phyloP scores from a whole-genome alignment of 2,329 filamentous ascomycete species.

The Fusarium buxicola region DNA sequence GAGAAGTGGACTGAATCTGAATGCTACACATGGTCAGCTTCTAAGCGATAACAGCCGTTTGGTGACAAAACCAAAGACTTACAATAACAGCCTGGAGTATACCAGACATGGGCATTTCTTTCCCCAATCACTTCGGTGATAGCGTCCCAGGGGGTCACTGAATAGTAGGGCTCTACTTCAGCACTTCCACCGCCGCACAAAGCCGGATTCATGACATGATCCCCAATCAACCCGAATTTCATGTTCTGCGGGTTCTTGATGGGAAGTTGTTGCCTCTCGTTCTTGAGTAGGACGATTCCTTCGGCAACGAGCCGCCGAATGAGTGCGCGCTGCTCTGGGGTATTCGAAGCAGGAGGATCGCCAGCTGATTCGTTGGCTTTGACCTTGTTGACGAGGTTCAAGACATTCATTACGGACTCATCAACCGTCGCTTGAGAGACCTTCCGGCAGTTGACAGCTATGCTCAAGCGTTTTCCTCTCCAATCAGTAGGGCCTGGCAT shows the following conservation, averaged over 20 bases:
- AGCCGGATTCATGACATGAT: conserved; percentile 54
- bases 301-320: conserved; percentile 30
- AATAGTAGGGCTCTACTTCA: conserved; percentile 50
- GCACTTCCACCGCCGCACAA: conserved; percentile 52
- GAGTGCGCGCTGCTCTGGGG: conserved; percentile 21
- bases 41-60: rapidly evolving
- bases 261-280: conserved; percentile 1
- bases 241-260: conserved; percentile 40
- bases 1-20: conserved; percentile 32
- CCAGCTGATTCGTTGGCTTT: conserved; percentile 4
- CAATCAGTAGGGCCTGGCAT: conserved; percentile 51
- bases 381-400: conserved; percentile 31
- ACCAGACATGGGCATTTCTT: conserved; percentile 22
- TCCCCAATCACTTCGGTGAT: conserved; percentile 42
- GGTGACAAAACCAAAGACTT: neutral
- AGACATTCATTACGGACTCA: conserved; percentile 41
- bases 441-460: conserved; percentile 44
- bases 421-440: conserved; percentile 38
- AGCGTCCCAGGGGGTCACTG: conserved; percentile 49
- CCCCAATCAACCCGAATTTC: conserved; percentile 52
- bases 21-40: neutral
- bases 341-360: conserved; percentile 16
- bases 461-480: conserved; percentile 40
- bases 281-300: conserved; percentile 29
- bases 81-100: conserved; percentile 40